phyloP scores from a whole-genome alignment of 805 yeast genomes.

The Clavispora fructus region DNA sequence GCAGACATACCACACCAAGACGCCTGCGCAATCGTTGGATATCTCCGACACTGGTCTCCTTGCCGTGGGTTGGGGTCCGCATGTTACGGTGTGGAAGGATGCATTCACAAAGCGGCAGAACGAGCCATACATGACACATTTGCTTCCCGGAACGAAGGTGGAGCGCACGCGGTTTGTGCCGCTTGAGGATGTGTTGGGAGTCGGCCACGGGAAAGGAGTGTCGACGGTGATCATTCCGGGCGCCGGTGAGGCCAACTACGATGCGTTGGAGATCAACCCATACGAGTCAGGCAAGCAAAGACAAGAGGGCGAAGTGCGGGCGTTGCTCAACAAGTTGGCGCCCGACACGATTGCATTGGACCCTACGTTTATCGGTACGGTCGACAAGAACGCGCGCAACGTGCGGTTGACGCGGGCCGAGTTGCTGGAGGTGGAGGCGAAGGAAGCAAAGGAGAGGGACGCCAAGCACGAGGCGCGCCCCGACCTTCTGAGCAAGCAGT shows the following conservation, averaged over 20 bases:
- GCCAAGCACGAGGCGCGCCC: slow-evolving; percentile 57
- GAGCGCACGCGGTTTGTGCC: slow-evolving; percentile 76
- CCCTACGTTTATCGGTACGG: slow-evolving; percentile 81
- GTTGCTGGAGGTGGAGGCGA: slow-evolving; percentile 34
- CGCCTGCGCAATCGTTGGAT: slow-evolving; percentile 75
- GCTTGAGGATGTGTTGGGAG: slow-evolving; percentile 91
- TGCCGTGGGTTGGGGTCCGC: slow-evolving; percentile 94
- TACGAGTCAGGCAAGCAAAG: slow-evolving; percentile 88
- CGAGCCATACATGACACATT: slow-evolving; percentile 88
- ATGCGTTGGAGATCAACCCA: slow-evolving; percentile 90
- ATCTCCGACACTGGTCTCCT: slow-evolving; percentile 85
- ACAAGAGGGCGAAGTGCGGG: slow-evolving; percentile 86
- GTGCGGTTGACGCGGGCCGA: slow-evolving; percentile 63
- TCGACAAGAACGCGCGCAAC: slow-evolving; percentile 62
- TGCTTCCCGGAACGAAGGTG: slow-evolving; percentile 71
- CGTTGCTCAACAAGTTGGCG: slow-evolving; percentile 77
- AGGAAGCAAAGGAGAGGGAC: slow-evolving; percentile 25
- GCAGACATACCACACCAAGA: slow-evolving; percentile 67
- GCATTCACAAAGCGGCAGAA: slow-evolving; percentile 63
- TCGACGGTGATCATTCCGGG: slow-evolving; percentile 92
- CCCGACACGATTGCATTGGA: slow-evolving; percentile 92
- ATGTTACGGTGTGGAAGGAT: slow-evolving; percentile 92
- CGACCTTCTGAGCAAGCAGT: slow-evolving; percentile 71
- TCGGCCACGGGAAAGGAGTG: slow-evolving; percentile 70
- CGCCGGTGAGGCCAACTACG: slow-evolving; percentile 96